A percentile compares a stretch with the other conserved stretches of the same genome.
phyloP scores from a whole-genome alignment of 1,284 basidiomycete species.

The Xerocomus amazonicus region DNA sequence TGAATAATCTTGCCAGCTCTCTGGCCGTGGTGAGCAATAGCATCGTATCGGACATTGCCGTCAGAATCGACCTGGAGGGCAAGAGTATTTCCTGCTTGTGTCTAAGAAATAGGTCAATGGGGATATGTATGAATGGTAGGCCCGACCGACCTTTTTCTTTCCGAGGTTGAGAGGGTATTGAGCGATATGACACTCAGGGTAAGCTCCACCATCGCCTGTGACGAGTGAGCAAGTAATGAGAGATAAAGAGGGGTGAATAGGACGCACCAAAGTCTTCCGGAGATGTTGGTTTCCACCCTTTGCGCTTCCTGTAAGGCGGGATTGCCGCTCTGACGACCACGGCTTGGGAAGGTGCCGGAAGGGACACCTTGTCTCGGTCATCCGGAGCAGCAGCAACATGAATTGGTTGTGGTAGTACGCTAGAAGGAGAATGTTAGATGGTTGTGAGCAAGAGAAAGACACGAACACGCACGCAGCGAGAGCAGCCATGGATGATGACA shows the following conservation, averaged over 20 bases:
- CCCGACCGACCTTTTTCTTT: conserved; percentile 69
- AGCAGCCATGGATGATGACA: conserved; percentile 45
- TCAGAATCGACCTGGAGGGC: conserved; percentile 96
- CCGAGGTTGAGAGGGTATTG: conserved; percentile 98
- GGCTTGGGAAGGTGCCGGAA: conserved; percentile 40
- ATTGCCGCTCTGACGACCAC: conserved; percentile 53
- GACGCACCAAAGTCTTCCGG: conserved; percentile 81
- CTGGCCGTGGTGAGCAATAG: conserved; percentile 94
- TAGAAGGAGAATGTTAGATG: conserved; percentile 24
- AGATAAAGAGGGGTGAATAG: background rate
- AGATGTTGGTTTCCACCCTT: conserved; percentile 82
- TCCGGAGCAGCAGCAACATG: conserved; percentile 50
- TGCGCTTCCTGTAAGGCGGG: conserved; percentile 83
- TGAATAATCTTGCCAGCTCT: conserved; percentile 84
- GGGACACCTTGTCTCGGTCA: conserved; percentile 51
- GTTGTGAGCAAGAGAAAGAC: background rate
- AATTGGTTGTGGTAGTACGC: conserved; percentile 65
- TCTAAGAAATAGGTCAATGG: conserved; percentile 42
- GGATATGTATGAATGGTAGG: background rate
- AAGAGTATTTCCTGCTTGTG: conserved; percentile 87
- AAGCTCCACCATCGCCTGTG: conserved; percentile 87
- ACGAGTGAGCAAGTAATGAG: background rate
- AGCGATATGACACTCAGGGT: conserved; percentile 95
- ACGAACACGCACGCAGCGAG: conserved; percentile 53
- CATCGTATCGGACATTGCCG: conserved; percentile 95